Conservation (phyloP, 805 yeast species). For the Brettanomyces naardenensis region DNA sequence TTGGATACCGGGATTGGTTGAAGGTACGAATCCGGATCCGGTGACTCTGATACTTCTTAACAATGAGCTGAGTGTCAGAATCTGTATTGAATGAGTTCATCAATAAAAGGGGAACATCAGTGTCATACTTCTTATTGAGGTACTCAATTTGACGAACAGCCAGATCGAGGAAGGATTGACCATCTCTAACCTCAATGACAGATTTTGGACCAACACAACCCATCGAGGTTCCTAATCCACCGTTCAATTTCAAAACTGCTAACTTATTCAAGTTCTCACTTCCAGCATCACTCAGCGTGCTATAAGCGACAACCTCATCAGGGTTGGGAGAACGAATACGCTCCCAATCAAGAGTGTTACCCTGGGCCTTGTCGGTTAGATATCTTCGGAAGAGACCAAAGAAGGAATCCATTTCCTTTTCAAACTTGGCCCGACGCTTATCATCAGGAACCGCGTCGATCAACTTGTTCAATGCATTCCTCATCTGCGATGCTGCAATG, state of each 20-base stretch:
- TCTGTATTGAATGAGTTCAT: conserved; percentile 99
- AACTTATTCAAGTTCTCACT: conserved; percentile 59
- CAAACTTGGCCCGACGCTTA: conserved; percentile 51
- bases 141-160: conserved; percentile 96
- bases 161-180: conserved; percentile 92
- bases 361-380: conserved; percentile 80
- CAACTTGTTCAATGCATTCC: conserved; percentile 85
- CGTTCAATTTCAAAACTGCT: conserved; percentile 93
- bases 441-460: conserved; percentile 68
- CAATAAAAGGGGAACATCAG: conserved; percentile 91
- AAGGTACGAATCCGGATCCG: conserved; percentile 91
- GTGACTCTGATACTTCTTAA: conserved; percentile 95
- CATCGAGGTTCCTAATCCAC: conserved; percentile 99
- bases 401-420: conserved; percentile 89
- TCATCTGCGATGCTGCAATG: conserved; percentile 96
- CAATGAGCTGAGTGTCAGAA: conserved; percentile 87
- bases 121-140: conserved; percentile 80
- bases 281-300: conserved; percentile 34
- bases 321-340: conserved; percentile 85
- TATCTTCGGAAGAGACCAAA: conserved; percentile 91
- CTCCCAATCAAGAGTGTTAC: conserved; percentile 86
- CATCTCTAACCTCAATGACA: conserved; percentile 97
- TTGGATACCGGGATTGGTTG: conserved; percentile 96
- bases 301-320: conserved; percentile 83
- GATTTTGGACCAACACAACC: conserved; percentile 99